Conservation (phyloP, 371 early-diverging fungal genomes). For the Mucor plumbeus region DNA sequence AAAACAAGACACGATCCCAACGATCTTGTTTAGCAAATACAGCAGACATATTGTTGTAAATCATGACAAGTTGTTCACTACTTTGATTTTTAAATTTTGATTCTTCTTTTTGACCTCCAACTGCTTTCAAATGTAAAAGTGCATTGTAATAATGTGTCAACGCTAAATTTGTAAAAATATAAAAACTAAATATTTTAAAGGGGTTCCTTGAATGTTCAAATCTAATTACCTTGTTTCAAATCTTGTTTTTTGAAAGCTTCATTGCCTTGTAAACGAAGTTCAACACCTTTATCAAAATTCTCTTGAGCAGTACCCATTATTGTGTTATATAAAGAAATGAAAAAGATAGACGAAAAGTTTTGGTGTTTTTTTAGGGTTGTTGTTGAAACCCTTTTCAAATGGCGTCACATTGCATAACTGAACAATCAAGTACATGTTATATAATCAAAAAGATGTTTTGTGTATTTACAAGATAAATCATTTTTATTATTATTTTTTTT, state of each 20-base stretch:
- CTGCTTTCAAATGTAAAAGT: conserved; percentile 43
- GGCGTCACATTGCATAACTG: conserved; percentile 6
- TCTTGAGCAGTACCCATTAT: conserved; percentile 32
- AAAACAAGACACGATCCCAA: conserved; percentile 46
- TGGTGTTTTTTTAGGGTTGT: neutral
- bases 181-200: too few relatives aligned
- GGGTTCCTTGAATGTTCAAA: neutral
- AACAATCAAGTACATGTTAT: too few relatives aligned
- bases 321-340: neutral
- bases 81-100: conserved; percentile 27
- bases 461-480: neutral
- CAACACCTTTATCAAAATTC: conserved; percentile 45
- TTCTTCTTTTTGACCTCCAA: conserved; percentile 37
- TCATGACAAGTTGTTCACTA: conserved; percentile 42
- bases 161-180: conserved; percentile 20
- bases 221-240: conserved; percentile 31
- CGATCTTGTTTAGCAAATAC: conserved; percentile 47
- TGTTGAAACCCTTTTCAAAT: too few relatives aligned
- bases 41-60: conserved; percentile 55
- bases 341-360: neutral
- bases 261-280: conserved; percentile 44
- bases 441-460: neutral
- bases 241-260: conserved; percentile 42
- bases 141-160: conserved; percentile 45
- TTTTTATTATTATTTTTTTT: conserved; percentile 1